phyloP scores from a whole-genome alignment of 225 moss, liverwort and hornwort genomes.

The Polytrichum commune region DNA sequence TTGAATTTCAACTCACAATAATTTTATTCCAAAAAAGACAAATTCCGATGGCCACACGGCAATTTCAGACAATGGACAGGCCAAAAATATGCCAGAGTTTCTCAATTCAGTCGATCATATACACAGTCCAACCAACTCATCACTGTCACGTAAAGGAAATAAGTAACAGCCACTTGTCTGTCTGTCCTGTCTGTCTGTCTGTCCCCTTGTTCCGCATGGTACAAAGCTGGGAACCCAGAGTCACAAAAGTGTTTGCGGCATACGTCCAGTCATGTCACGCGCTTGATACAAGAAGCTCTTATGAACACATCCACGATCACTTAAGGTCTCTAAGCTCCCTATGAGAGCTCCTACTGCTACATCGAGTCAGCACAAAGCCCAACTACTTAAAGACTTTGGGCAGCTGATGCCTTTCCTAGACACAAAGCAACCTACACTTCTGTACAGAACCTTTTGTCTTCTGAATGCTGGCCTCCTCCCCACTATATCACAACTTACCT shows the following conservation, averaged over 20 bases:
- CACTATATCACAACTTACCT: slow-evolving; percentile 32
- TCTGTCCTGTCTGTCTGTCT: slow-evolving; percentile 20
- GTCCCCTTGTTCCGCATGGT: slow-evolving; percentile 29
- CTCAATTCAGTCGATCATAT: slow-evolving; percentile 50
- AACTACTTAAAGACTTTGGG: slow-evolving; percentile 52
- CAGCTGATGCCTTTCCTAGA: slow-evolving; percentile 34
- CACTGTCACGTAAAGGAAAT: slow-evolving; percentile 32
- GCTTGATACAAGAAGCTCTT: slow-evolving; percentile 40
- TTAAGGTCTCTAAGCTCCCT: slow-evolving; percentile 40
- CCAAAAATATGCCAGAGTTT: slow-evolving; percentile 44
- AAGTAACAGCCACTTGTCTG: slow-evolving; percentile 30
- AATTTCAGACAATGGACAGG: slow-evolving; percentile 38
- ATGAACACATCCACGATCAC: slow-evolving; percentile 51
- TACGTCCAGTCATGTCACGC: slow-evolving; percentile 24
- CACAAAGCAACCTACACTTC: slow-evolving; percentile 36
- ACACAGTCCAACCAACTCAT: slow-evolving; percentile 45
- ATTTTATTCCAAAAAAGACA: slow-evolving; percentile 50
- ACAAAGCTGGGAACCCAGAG: slow-evolving; percentile 45
- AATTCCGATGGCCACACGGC: slow-evolving; percentile 29
- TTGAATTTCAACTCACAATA: slow-evolving; percentile 31
- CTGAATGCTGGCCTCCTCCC: slow-evolving; percentile 39
- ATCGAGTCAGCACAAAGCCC: slow-evolving; percentile 32
- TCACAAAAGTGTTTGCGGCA: slow-evolving; percentile 33
- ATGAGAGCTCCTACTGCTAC: slow-evolving; percentile 46
- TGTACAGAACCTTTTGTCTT: slow-evolving; percentile 61